Base-by-base conservation (phyloP, 352 stramenopile species). In the Globisporangium orthogonon region DNA sequence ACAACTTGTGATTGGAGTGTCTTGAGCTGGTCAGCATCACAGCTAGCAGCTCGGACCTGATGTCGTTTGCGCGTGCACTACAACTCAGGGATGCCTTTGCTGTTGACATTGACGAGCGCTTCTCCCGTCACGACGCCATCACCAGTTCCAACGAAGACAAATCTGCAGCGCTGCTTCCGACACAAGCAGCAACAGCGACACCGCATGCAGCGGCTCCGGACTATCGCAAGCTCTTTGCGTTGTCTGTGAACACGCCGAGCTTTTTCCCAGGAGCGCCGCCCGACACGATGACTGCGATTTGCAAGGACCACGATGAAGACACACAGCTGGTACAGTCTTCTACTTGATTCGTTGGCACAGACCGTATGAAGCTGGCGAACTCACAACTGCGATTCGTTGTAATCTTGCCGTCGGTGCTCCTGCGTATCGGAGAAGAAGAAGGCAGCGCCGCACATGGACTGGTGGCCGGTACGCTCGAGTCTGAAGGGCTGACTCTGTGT, bases 361-460 rank as follows among this genome's bases (percentile, higher is more conserved):
- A 23, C 23, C 23, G 37, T 17, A 11, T 54, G 30, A 9, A 33
- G 18, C 33, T n/a, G 18, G 45, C 37, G n/a, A 47, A 30, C 35
- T 48, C 46, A 50, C 11, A 17, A 17, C 11, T 45, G 40, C 40
- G 40, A 23, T 17, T 46, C 18, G 48, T 30, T 51, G 17, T 48
- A 23, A 23, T 23, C 23, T 23, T 23, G 23, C 23, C 23, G 23
- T 23, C 23, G 23, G 14, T 47, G 15, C 11, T 39, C 7, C 7
- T 53, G n/a, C 41, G 33, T 17, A 17, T 6, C 52, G 43, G 48
- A 63, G 57, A 49, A 44, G 50, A 77, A 78, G 61, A 84, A 83
- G 54, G 43, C 75, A 28, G 74, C 74, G 39, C 73, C 80, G 4
- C 80, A 90, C 66, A 90, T 90, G 80, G 68, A 84, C 51, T 90